Evolutionary conservation across 257 asterid genomes (phyloP), one percentile per base, ranked within the genome.

Genomic region (Phtheirospermum japonicum): DNA sequence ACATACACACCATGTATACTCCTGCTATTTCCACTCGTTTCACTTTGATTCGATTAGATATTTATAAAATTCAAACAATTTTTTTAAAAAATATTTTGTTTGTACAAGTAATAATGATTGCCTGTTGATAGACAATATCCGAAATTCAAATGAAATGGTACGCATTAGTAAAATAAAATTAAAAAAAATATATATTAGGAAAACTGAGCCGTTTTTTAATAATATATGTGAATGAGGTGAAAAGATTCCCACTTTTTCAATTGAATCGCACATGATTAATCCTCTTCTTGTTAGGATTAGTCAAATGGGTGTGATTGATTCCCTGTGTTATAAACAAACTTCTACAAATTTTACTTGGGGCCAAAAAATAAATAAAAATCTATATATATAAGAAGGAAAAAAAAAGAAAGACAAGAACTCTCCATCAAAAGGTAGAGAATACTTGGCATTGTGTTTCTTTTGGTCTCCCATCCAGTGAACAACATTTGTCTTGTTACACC

Each of bases 391-490:
- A 23, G 1, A 23, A 54, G 45, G 62, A 56, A 51, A 51, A 57
- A 17, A 48, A 30, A 49, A 49, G 55, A 18, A 49, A 10, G 19
- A 17, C 19, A 64, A 49, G 43, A 56, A 31, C 19, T 46, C 26
- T 36, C 54, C 65, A 74, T 68, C 57, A 69, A 72, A 71, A 71
- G 73, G 72, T 68, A 69, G 66, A 57, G 46, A 28, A 61, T 37
- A 30, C 55, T 53, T 34, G 16, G 66, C 71, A 52, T 5, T 67
- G 31, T 75, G 80, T 72, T 65, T 65, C 19, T 52, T 68, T 23
- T 68, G 76, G 84, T 79, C 78, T 75, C 81, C 79, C 49, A 37
- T 62, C 45, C n/a, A 28, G 26, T 53, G 43, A 66, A 63, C 84
- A 79, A 4, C 50, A 11, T 62, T 75, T 69, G 80, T 79, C 80